These are phyloP conservation scores for Eurotiales sp. DNA, from an alignment of 2,329 filamentous ascomycete species.

Conservation along the genomic window DNA sequence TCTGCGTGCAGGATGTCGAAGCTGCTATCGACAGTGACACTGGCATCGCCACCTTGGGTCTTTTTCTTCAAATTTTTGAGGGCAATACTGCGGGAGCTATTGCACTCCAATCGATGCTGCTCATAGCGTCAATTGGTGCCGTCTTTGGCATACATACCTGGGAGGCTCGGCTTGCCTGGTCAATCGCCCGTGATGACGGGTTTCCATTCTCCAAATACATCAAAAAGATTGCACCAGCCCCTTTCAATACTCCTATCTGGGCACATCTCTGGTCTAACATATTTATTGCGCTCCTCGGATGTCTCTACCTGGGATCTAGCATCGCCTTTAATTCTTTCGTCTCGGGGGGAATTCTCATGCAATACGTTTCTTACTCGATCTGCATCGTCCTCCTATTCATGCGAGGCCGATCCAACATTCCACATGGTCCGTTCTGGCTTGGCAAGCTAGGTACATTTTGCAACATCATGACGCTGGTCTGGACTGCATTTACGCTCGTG, in stretches of 20 bases:
- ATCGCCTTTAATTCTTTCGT: constrained; percentile 44
- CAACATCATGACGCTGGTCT: too few relatives aligned
- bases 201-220: constrained; percentile 29
- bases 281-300: constrained; percentile 32
- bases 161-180: constrained; percentile 51
- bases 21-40: constrained; percentile 38
- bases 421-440: constrained; percentile 33
- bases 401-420: constrained; percentile 43
- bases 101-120: constrained; percentile 44
- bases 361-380: constrained; percentile 47
- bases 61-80: constrained; percentile 43
- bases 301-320: constrained; percentile 45
- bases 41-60: constrained; percentile 46
- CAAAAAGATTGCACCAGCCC: background rate
- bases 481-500: too few relatives aligned
- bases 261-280: constrained; percentile 22
- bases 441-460: too few relatives aligned
- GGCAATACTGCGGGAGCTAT: constrained; percentile 43
- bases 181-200: constrained; percentile 50
- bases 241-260: background rate
- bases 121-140: constrained; percentile 48
- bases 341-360: constrained; percentile 46
- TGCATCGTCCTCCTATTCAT: constrained; percentile 46
- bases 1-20: constrained; percentile 45
- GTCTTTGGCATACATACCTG: constrained; percentile 49